These are phyloP conservation scores for Petasospora rhodanensis DNA, from an alignment of 1,139 yeast genomes.

Conservation along the genomic window DNA sequence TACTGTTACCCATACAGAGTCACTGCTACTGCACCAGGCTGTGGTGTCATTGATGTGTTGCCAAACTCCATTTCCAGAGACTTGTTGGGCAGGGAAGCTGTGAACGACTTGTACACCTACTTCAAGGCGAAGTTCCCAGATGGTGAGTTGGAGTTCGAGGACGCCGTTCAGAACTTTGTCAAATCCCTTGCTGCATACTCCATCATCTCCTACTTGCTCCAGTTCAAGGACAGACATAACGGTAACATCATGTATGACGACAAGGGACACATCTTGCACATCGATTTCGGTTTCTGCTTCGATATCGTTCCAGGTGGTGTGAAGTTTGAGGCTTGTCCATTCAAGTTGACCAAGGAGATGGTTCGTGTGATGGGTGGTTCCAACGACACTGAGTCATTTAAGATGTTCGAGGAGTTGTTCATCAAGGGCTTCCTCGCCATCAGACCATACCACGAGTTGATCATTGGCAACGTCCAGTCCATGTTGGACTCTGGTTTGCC, in stretches of 20 bases:
- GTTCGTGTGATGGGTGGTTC: constrained; percentile 91
- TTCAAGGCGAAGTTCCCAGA: constrained; percentile 90
- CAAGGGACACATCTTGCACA: constrained; percentile 90
- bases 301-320: constrained; percentile 99
- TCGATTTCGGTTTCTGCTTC: constrained; percentile 97
- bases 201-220: constrained; percentile 84
- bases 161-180: constrained; percentile 87
- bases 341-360: constrained; percentile 96
- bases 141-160: constrained; percentile 81
- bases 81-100: constrained; percentile 98
- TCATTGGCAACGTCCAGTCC: constrained; percentile 80
- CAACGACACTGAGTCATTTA: constrained; percentile 77
- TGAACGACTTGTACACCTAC: constrained; percentile 92
- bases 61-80: constrained; percentile 95
- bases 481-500: constrained; percentile 97
- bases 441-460: constrained; percentile 84
- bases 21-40: constrained; percentile 98
- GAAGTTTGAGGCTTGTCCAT: constrained; percentile 94
- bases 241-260: constrained; percentile 98
- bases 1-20: constrained; percentile 93
- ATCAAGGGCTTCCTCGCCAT: constrained; percentile 88
- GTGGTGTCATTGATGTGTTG: constrained; percentile 97
- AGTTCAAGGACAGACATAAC: constrained; percentile 96
- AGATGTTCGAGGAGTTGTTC: constrained; percentile 93
- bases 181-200: constrained; percentile 95